Evolutionary conservation across 179 eudicot genomes (phyloP).

Genomic region (Beta lomatogona): DNA sequence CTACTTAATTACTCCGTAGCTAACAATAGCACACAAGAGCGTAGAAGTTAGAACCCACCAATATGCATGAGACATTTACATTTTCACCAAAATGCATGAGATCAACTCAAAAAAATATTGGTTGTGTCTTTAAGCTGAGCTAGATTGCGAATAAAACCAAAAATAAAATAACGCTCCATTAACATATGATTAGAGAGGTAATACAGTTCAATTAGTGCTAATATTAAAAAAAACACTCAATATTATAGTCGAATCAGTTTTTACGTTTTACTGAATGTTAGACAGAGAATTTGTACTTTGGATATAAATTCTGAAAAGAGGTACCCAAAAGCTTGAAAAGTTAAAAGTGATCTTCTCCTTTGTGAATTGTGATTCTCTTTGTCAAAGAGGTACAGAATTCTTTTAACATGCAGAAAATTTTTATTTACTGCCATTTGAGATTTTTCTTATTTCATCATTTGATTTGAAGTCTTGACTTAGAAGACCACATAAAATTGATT

Average conservation of each 20-base stretch:
- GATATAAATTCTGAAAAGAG: constrained; percentile 17
- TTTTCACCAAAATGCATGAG: no score
- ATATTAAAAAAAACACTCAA: neutral
- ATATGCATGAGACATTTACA: no score
- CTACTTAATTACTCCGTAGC: no score
- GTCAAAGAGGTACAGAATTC: constrained; percentile 36
- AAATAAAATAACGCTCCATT: no score
- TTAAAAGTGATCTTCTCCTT: constrained; percentile 19
- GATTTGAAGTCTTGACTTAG: constrained; percentile 29
- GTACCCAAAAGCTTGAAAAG: constrained; percentile 29
- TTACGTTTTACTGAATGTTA: constrained; percentile 9
- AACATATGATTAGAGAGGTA: neutral
- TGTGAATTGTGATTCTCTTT: constrained; percentile 36
- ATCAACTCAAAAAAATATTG: no score
- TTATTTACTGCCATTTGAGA: constrained; percentile 3
- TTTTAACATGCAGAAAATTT: constrained; percentile 15
- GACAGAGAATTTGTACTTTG: constrained; percentile 11
- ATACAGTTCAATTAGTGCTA: neutral
- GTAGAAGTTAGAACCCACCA: no score
- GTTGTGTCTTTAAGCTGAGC: no score
- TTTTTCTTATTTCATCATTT: constrained; percentile 33
- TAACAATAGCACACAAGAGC: no score
- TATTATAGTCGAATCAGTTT: neutral
- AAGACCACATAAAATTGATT: neutral
- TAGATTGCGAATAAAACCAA: no score